These are phyloP conservation scores for Neoascochyta sp. DNA, from an alignment of 2,329 filamentous ascomycete species.

Conservation along the genomic window DNA sequence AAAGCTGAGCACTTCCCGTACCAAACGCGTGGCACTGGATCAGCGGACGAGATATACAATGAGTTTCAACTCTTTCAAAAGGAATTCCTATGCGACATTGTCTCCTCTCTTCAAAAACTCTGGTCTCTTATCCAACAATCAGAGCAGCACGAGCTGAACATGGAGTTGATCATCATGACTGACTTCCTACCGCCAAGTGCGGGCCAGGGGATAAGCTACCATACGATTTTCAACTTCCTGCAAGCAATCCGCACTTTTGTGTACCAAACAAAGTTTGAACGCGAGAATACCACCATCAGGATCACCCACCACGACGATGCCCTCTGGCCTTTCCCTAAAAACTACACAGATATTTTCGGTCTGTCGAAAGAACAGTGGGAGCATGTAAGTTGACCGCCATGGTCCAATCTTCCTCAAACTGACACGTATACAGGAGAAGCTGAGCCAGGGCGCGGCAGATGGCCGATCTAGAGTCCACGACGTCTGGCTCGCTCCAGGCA, in stretches of 20 bases:
- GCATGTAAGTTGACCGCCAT: conserved; percentile 7
- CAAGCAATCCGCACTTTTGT: conserved; percentile 15
- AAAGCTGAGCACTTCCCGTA: conserved; percentile 22
- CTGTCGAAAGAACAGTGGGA: conserved; percentile 20
- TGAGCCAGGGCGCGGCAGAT: no score
- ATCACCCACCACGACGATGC: conserved; percentile 18
- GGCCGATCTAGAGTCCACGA: no score
- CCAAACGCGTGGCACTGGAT: no score
- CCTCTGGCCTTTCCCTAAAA: conserved; percentile 13
- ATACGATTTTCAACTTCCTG: conserved; percentile 15
- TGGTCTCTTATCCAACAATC: conserved; percentile 1
- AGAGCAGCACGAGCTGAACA: conserved; percentile 3
- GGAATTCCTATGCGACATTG: conserved; percentile 1
- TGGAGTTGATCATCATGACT: conserved; percentile 24
- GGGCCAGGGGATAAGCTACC: background rate
- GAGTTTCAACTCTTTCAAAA: conserved; percentile 7
- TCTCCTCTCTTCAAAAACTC: background rate
- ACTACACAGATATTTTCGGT: conserved; percentile 12
- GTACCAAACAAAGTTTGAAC: conserved; percentile 17
- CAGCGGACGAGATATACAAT: conserved; percentile 1
- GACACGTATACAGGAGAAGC: no score
- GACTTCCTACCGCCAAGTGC: background rate
- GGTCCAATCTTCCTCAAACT: no score
- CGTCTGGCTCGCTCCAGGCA: no score
- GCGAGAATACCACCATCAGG: conserved; percentile 8